Evolutionary conservation across 441 rosid species (phyloP), one percentile per base, ranked within the genome.

Genomic region (Euphorbia celastroides): DNA sequence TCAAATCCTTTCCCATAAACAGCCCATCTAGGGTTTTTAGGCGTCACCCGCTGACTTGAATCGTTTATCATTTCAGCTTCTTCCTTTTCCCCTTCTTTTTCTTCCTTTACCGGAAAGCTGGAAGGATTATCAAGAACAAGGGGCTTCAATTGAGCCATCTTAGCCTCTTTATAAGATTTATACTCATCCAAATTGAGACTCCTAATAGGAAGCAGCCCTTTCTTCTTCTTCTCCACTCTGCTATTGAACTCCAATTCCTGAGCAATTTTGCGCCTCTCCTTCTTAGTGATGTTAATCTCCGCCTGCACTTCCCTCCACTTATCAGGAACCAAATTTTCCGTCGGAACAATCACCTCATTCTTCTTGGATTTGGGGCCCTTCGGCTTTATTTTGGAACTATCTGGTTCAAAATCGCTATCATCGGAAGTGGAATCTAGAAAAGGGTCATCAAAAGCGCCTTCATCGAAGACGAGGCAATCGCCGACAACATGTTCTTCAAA

Each of bases 381-480:
- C 38, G 54, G 11, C 30, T 60, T 64, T 7, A 5, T 3, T 11
- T 58, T 31, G 5, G 23, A n/a, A 7, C 5, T 7, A 2, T 52
- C 17, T 65, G 69, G 22, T 22, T 6, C 62, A 20, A 46, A 66
- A 34, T 17, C 22, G 1, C 0, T 6, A 65, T 52, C 23, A 55
- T 22, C 6, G 60, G 60, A 48, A 56, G 70, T 70, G 65, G 64
- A 56, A 26, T 83, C 70, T 44, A 88, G 84, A 70, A 68, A 74
- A 23, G 92, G 94, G 78, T 90, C 94, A 20, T 93, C 94, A 63
- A 93, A 90, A 5, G 79, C 79, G 72, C 92, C 96, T 57, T 88
- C 93, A 65, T 93, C 98, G 75, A 84, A 90, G 70, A 88, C 96
- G 66, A 90, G 73, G 72, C 97, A 93, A 80, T 90, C 98, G 25